These are phyloP conservation scores for Podaxis pistillaris DNA, from an alignment of 768 basidiomycete genomes.

Conservation along the genomic window DNA sequence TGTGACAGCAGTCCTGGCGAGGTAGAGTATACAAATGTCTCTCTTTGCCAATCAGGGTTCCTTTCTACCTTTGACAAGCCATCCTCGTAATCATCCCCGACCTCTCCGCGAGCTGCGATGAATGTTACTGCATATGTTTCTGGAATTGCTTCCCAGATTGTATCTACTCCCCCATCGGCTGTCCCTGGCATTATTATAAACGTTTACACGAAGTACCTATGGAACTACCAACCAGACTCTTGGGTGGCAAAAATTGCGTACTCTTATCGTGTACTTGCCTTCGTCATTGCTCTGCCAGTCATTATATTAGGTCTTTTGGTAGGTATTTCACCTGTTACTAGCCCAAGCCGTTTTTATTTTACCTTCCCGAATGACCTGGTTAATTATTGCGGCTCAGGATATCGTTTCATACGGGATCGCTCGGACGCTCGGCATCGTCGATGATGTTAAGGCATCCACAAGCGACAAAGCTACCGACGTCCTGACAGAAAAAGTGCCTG, in stretches of 20 bases:
- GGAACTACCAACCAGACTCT: conserved; percentile 61
- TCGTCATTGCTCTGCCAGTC: conserved; percentile 62
- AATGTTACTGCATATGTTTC: conserved; percentile 31
- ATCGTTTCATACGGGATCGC: conserved; percentile 81
- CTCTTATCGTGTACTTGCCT: conserved; percentile 62
- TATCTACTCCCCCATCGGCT: conserved; percentile 30
- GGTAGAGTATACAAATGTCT: too few relatives aligned
- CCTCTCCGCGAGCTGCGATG: conserved; percentile 22
- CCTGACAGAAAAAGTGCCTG: conserved; percentile 24
- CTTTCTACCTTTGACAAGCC: too few relatives aligned
- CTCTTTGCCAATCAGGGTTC: too few relatives aligned
- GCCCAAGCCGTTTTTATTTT: background rate
- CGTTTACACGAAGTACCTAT: conserved; percentile 60
- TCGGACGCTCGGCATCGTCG: conserved; percentile 76
- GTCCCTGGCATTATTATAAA: conserved; percentile 52
- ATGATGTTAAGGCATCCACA: conserved; percentile 72
- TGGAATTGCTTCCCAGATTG: conserved; percentile 27
- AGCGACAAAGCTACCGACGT: conserved; percentile 50
- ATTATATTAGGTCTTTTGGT: conserved; percentile 55
- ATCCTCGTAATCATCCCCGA: background rate
- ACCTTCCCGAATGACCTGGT: background rate
- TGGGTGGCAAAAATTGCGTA: conserved; percentile 68
- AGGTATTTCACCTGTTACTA: conserved; percentile 26
- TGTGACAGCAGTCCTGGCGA: too few relatives aligned
- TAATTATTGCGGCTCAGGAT: conserved; percentile 46